phyloP scores from a whole-genome alignment of 2,329 filamentous ascomycete genomes.

The Knufia fluminis region DNA sequence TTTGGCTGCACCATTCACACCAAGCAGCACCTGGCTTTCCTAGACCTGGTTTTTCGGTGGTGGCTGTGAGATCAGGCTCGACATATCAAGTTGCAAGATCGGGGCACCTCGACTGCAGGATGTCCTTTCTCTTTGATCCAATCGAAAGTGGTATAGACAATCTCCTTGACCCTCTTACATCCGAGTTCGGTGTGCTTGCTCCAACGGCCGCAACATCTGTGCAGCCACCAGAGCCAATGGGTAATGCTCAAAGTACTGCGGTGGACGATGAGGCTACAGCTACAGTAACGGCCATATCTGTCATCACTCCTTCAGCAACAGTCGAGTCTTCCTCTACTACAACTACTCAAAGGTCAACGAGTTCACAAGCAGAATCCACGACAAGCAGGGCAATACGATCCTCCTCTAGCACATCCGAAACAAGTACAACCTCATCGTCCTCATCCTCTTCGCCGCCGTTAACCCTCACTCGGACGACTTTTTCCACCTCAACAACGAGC shows the following conservation, averaged over 20 bases:
- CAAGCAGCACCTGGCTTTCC: background rate
- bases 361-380: background rate
- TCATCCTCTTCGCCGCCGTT: too few species aligned
- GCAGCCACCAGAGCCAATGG: background rate
- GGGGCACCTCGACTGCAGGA: background rate
- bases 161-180: slow-evolving; percentile 2
- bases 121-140: slow-evolving; percentile 1
- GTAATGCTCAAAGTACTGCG: background rate
- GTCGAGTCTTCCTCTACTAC: background rate
- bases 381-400: background rate
- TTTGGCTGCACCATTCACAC: background rate
- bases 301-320: background rate
- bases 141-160: slow-evolving; percentile 4
- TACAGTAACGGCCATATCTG: background rate
- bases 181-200: too few species aligned
- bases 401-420: background rate
- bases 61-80: too few species aligned
- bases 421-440: background rate
- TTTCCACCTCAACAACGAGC: background rate
- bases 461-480: background rate
- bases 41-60: background rate
- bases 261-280: background rate
- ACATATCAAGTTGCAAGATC: too few species aligned
- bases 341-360: background rate
- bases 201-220: background rate